These are phyloP conservation scores for Eucalyptus cloeziana DNA, from an alignment of 345 rosid species.

Conservation along the genomic window DNA sequence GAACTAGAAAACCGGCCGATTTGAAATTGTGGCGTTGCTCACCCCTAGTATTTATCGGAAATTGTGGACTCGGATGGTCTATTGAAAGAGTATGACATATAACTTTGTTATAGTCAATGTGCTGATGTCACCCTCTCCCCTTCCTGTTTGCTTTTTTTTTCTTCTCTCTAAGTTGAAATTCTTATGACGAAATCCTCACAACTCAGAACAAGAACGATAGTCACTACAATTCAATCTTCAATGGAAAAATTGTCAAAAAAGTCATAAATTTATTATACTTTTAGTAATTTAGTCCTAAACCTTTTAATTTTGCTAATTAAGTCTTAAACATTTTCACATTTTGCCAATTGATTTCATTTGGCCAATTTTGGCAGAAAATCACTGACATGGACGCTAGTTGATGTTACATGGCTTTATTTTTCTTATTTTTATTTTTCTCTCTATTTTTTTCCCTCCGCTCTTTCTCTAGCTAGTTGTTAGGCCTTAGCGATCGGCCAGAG, in stretches of 20 bases:
- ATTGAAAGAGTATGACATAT: not conserved
- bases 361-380: too few species aligned
- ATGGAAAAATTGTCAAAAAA: too few species aligned
- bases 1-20: too few species aligned
- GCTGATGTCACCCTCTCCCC: not conserved
- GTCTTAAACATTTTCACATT: rapidly evolving
- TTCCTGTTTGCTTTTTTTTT: not conserved
- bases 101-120: not conserved
- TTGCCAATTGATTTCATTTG: rapidly evolving
- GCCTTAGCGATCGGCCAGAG: too few species aligned
- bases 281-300: rapidly evolving
- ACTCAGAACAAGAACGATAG: not conserved
- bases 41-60: too few species aligned
- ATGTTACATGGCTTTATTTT: too few species aligned
- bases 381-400: rapidly evolving
- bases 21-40: too few species aligned
- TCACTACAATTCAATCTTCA: not conserved
- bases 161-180: not conserved
- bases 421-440: too few species aligned
- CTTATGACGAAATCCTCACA: not conserved
- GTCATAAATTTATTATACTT: too few species aligned
- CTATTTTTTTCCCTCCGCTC: too few species aligned
- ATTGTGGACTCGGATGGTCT: not conserved
- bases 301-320: too few species aligned
- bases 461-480: too few species aligned